Evolutionary conservation across 1,284 basidiomycete genomes (phyloP), one percentile per base, ranked within the genome.

Genomic region (Puccinia horiana): DNA sequence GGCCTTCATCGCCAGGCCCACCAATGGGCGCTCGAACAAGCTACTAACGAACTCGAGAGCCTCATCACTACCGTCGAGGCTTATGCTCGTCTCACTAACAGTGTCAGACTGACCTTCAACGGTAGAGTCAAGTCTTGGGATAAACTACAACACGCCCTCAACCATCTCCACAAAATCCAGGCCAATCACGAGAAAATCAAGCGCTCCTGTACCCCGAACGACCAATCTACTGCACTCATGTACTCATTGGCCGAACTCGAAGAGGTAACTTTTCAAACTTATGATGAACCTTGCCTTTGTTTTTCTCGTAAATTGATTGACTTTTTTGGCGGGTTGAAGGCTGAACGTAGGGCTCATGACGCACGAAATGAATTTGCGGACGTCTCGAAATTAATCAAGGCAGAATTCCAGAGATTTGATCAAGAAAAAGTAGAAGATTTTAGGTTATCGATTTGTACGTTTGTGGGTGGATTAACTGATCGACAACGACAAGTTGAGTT

Each of bases 401-500:
- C 90, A 4, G 97, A 99, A 88, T 92, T 97, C 85, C 92, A 91
- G n/a, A 89, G 95, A 47, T 98, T 99, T 86, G 96, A 99, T 88
- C 90, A 92, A 85, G 96, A 98, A 87, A 91, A 95, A 65, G 91
- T 98, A 42, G 92, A 94, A 69, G 94, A 96, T 85, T 94, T 96
- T 87, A 94, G 94, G 86, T 88, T 89, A 47, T 90, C 91, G 1
- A 87, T 96, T 82, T 92, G 93, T 85, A 89, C 89, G 0, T 95
- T 94, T 87, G 87, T 96, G 82, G 92, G 93, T 74, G 93, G 93
- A 14, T 93, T 95, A 92, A 92, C 95, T 73, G 86, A 89, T 37
- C 88, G 92, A 73, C 94, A 96, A 88, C 92, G 92, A 86, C 91
- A 94, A 89, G 92, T 93, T 72, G 26, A 81, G 79, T 26, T 20